Evolutionary conservation across 2,329 filamentous ascomycete genomes (phyloP).

Genomic region (Tolypocladium paradoxum): DNA sequence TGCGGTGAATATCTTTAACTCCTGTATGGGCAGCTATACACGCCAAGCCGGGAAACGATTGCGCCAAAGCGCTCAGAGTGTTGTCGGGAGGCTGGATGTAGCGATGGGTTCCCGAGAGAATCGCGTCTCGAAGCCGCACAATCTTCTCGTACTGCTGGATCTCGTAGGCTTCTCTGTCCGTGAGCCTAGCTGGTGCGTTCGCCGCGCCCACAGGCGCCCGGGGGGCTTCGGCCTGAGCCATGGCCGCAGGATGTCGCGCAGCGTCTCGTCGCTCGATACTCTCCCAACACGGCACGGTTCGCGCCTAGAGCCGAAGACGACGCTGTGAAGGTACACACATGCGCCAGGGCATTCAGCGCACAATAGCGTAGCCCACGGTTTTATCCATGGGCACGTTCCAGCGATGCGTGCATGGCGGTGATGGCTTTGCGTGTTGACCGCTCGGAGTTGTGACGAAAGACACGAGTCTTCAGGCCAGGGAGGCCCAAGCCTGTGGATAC

Average conservation of each 20-base stretch:
- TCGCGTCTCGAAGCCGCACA: slow-evolving; percentile 65
- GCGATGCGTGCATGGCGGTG: background rate
- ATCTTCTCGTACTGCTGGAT: slow-evolving; percentile 69
- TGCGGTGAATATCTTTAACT: slow-evolving; percentile 3
- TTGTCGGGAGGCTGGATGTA: slow-evolving; percentile 44
- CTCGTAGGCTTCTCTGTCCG: slow-evolving; percentile 43
- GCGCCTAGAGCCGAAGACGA: background rate
- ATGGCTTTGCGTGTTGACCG: background rate
- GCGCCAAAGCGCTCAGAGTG: slow-evolving; percentile 14
- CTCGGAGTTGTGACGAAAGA: background rate
- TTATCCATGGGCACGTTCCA: background rate
- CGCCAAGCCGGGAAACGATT: slow-evolving; percentile 2
- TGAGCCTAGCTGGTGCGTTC: slow-evolving; percentile 15
- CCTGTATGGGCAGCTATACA: slow-evolving; percentile 6
- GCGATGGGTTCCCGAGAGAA: slow-evolving; percentile 67
- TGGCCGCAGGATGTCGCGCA: slow-evolving; percentile 10
- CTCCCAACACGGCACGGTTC: background rate
- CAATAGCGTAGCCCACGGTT: background rate
- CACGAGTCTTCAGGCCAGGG: background rate
- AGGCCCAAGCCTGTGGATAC: background rate
- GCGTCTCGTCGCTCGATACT: background rate
- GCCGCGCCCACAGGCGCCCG: slow-evolving; percentile 7
- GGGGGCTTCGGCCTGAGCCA: slow-evolving; percentile 15
- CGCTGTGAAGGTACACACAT: background rate
- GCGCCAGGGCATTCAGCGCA: background rate